Conservation (phyloP, 2,329 filamentous ascomycete species). For the Stemphylium lycopersici region DNA sequence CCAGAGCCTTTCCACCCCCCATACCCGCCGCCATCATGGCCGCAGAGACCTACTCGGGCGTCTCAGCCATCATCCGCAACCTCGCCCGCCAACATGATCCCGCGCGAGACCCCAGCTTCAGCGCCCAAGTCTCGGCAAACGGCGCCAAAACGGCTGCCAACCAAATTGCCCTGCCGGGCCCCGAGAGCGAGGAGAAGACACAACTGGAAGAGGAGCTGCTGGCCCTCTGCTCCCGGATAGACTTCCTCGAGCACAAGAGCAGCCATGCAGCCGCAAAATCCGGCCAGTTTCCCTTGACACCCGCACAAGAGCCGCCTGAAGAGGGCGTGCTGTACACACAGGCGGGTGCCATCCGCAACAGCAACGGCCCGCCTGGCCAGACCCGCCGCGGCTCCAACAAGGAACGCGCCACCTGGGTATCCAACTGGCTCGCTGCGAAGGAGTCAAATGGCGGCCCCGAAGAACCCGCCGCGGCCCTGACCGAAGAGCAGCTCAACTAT, state of each 20-base stretch:
- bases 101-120: slow-evolving; percentile 52
- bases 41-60: slow-evolving; percentile 45
- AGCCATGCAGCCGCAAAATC: slow-evolving; percentile 66
- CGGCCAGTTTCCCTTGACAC: slow-evolving; percentile 73
- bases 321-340: slow-evolving; percentile 61
- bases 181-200: slow-evolving; percentile 75
- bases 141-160: slow-evolving; percentile 46
- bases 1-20: slow-evolving; percentile 26
- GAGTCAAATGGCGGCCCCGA: slow-evolving; percentile 56
- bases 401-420: slow-evolving; percentile 53
- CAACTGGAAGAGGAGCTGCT: slow-evolving; percentile 82
- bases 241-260: slow-evolving; percentile 81
- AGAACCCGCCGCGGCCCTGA: slow-evolving; percentile 62
- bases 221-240: slow-evolving; percentile 76
- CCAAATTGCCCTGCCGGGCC: slow-evolving; percentile 76
- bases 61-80: slow-evolving; percentile 54
- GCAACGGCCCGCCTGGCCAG: slow-evolving; percentile 34
- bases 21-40: slow-evolving; percentile 37
- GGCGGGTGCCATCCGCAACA: slow-evolving; percentile 43
- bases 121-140: slow-evolving; percentile 50
- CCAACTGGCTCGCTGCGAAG: slow-evolving; percentile 61
- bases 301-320: slow-evolving; percentile 67
- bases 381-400: slow-evolving; percentile 42
- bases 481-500: slow-evolving; percentile 82
- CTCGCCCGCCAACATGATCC: slow-evolving; percentile 57